Evolutionary conservation across 2,329 filamentous ascomycete species (phyloP), one percentile per base, ranked within the genome.

Genomic region (Pestalotiopsis sp.): DNA sequence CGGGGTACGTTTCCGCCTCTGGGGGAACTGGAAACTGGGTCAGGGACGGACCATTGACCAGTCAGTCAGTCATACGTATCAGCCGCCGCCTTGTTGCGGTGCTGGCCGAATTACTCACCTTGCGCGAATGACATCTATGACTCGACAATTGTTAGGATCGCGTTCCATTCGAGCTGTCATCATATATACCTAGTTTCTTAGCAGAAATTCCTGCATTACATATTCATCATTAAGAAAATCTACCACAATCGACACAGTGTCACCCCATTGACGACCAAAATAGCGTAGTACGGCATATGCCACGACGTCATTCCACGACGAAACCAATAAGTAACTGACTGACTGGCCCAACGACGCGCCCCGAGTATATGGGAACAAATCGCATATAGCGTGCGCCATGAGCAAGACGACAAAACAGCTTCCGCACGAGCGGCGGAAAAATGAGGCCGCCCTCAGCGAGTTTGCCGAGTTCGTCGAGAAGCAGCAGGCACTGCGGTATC

Each of bases 401-500:
- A 66, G 64, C 56, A 66, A 66, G 41, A 41, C 52, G 36, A 60
- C 27, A 69, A 93, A 91, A 79, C 87, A 90, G 77, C 88, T 91
- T 69, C 87, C 89, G 56, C 90, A 93, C 76, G 95, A 97, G 81
- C 89, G 92, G 80, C 91, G 93, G 74, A 94, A 93, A 82, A 94
- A 94, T 74, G 95, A 98, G 83, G 90, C 93, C 87, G 95, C 95
- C 13, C 87, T 99, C 68, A 96, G 93, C 83, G 96, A 98, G 75
- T 99, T 99, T 79, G 94, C 95, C 80, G 96, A 99, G 77, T 98
- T 98, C 77, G 96, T 98, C 73, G 94, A 98, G 80, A 92, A 94
- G 79, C 95, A 98, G 79, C 96, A 98, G 80, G 90, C 91, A 14
- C 82, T 91, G 64, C 91, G 92, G 68, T 91, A 89, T 74, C 87